These are phyloP conservation scores for Camillea tinctor DNA, from an alignment of 2,329 filamentous ascomycete species.

Conservation along the genomic window DNA sequence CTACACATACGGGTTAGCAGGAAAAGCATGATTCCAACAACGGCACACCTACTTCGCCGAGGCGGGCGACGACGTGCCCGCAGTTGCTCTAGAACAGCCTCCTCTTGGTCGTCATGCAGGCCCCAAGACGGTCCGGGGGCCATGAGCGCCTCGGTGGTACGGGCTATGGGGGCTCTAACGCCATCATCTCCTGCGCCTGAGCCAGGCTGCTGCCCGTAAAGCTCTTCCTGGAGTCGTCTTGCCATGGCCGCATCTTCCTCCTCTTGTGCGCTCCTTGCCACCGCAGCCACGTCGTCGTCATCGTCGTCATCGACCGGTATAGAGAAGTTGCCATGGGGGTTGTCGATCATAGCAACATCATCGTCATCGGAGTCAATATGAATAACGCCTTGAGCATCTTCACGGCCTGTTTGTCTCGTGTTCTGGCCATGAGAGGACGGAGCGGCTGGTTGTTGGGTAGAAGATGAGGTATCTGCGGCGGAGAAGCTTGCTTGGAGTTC, in stretches of 20 bases:
- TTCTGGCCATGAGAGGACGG: slow-evolving; percentile 23
- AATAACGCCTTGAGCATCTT: slow-evolving; percentile 62
- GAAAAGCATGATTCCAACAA: background rate
- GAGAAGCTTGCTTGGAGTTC: slow-evolving; percentile 59
- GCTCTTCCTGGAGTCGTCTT: slow-evolving; percentile 84
- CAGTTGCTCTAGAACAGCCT: slow-evolving; percentile 65
- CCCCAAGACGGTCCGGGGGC: slow-evolving; percentile 59
- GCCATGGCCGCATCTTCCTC: slow-evolving; percentile 96
- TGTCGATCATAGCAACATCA: slow-evolving; percentile 43
- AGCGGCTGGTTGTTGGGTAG: slow-evolving; percentile 35
- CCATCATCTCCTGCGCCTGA: slow-evolving; percentile 36
- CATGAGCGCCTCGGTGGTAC: slow-evolving; percentile 88
- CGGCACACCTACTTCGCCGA: slow-evolving; percentile 18
- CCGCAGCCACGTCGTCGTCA: slow-evolving; percentile 40
- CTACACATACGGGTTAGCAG: slow-evolving; percentile 9
- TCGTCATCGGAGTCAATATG: slow-evolving; percentile 75
- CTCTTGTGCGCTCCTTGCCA: slow-evolving; percentile 53
- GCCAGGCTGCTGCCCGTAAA: slow-evolving; percentile 59
- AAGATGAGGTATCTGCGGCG: slow-evolving; percentile 36
- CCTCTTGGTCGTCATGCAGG: slow-evolving; percentile 56
- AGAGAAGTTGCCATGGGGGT: slow-evolving; percentile 34
- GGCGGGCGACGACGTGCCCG: slow-evolving; percentile 43
- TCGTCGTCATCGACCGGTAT: slow-evolving; percentile 36
- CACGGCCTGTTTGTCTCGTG: slow-evolving; percentile 36
- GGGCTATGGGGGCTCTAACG: slow-evolving; percentile 85